Percentiles rank a stretch among this genome's conserved stretches.
These are phyloP conservation scores for Agarophyton chilense DNA, from an alignment of 23 red algal species.

Conservation along the genomic window DNA sequence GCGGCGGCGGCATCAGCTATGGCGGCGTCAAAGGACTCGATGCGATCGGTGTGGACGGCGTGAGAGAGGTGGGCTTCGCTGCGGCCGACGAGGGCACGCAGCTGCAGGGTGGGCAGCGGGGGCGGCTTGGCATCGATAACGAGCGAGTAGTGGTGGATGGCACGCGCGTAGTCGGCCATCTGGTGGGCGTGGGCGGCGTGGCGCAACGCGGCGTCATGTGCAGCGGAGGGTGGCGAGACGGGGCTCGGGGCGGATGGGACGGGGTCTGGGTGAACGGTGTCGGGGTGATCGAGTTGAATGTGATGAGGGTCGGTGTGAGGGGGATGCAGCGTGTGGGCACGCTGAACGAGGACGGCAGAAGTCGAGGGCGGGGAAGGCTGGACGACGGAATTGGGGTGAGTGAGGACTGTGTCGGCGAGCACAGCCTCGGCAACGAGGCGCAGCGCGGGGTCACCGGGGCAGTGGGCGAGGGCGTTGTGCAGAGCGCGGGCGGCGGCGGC, in stretches of 20 bases:
- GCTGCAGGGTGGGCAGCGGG: neutral
- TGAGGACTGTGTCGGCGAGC: neutral
- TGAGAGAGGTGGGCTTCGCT: conserved; percentile 27
- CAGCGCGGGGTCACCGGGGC: conserved; percentile 42
- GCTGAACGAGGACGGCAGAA: neutral
- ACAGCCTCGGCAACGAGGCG: conserved; percentile 35
- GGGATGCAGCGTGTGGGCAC: neutral
- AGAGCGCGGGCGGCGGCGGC: conserved; percentile 9
- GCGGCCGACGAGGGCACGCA: conserved; percentile 30
- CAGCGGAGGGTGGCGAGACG: neutral
- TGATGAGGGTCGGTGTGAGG: neutral
- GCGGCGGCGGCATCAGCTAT: conserved; percentile 16
- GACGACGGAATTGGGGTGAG: neutral
- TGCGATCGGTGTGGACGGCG: conserved; percentile 7
- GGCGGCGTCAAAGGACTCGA: neutral
- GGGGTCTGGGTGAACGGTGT: too few species aligned
- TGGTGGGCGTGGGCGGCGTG: conserved; percentile 16
- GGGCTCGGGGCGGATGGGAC: neutral
- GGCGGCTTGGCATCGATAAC: neutral
- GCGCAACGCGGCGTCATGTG: neutral
- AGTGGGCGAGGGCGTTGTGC: conserved; percentile 11
- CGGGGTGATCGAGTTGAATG: too few species aligned
- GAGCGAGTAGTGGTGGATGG: conserved; percentile 18
- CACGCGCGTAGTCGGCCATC: neutral
- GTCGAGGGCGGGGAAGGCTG: neutral